Evolutionary conservation across 2,329 filamentous ascomycete genomes (phyloP).

Genomic region (Fusarium odoratissimum): DNA sequence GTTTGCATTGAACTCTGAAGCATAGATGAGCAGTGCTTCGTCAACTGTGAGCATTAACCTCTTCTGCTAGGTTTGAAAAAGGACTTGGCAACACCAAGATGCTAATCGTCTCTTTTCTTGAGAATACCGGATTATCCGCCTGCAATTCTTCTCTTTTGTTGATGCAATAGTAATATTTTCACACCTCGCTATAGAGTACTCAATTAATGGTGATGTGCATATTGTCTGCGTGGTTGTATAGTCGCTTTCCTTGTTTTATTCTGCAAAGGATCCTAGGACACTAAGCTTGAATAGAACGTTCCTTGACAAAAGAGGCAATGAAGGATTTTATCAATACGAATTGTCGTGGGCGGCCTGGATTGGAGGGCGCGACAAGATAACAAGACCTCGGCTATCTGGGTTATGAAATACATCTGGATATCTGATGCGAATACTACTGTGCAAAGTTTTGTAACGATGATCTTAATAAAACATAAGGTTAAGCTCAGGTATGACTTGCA

Average conservation of each 20-base stretch:
- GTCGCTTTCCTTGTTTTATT: background rate
- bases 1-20: no score
- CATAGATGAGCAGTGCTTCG: background rate
- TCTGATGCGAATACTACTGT: background rate
- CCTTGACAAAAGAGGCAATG: background rate
- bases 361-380: no score
- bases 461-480: background rate
- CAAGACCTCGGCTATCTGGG: background rate
- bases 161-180: background rate
- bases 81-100: background rate
- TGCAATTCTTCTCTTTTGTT: background rate
- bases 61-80: no score
- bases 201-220: background rate
- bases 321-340: background rate
- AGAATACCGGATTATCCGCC: accelerated
- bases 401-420: background rate
- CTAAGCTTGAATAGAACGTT: accelerated
- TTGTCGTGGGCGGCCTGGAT: accelerated
- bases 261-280: accelerated
- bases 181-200: no score
- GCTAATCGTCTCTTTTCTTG: accelerated
- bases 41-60: background rate
- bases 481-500: background rate
- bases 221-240: background rate
- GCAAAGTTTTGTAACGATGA: background rate